These are phyloP conservation scores for Heliamphora pulchella DNA, from an alignment of 179 eudicot species.

Conservation along the genomic window DNA sequence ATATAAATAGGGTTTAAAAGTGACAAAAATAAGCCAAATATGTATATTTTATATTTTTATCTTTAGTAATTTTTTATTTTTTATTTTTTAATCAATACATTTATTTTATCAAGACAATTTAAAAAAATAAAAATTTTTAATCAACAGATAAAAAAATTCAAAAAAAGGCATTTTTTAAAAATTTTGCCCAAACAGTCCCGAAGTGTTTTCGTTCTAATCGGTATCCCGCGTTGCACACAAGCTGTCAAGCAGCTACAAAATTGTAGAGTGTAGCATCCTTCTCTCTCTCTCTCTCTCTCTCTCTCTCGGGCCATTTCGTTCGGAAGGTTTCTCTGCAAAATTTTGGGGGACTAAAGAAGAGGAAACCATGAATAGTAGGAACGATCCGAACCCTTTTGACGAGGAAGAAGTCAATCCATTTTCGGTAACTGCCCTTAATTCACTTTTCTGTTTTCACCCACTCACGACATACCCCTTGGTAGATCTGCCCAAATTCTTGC, in stretches of 20 bases:
- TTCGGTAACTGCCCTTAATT: constrained; percentile 38
- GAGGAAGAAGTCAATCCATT: constrained; percentile 79
- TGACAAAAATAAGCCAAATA: no score
- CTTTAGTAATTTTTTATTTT: no score
- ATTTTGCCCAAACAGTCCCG: no score
- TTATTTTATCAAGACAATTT: no score
- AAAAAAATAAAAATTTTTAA: no score
- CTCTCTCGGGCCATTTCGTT: neutral
- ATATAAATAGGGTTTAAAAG: no score
- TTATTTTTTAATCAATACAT: no score
- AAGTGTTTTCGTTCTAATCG: neutral
- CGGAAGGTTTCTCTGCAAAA: constrained; percentile 7
- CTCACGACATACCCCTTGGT: neutral
- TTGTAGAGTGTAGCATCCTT: neutral
- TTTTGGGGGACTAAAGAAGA: neutral
- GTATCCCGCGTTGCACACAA: constrained; percentile 2
- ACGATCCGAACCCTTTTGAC: constrained; percentile 46
- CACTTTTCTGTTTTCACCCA: neutral
- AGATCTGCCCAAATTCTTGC: constrained; percentile 29
- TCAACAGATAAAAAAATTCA: no score
- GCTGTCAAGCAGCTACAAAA: neutral
- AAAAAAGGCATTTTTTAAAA: no score
- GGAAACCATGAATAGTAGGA: constrained; percentile 38
- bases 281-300: neutral
- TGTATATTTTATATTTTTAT: no score